phyloP scores from a whole-genome alignment of 2,329 filamentous ascomycete genomes.

The Atkinsonella hypoxylon region DNA sequence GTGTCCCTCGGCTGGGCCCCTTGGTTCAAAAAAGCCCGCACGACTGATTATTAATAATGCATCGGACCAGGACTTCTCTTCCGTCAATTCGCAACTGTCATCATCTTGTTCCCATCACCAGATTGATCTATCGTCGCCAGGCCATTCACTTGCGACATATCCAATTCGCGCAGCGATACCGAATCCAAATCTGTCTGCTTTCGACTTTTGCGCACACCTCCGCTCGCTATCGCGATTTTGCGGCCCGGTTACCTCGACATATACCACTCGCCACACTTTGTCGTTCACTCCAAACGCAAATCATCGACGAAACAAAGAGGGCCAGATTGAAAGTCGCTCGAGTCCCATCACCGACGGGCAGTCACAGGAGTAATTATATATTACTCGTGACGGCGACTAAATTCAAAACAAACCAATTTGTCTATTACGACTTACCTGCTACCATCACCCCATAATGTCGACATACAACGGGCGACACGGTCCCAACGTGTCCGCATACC shows the following conservation, averaged over 20 bases:
- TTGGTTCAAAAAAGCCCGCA: conserved; percentile 3
- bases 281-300: too few relatives aligned
- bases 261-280: background rate
- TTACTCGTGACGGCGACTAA: background rate
- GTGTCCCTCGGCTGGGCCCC: conserved; percentile 5
- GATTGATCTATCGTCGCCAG: background rate
- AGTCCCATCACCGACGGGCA: background rate
- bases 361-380: background rate
- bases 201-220: background rate
- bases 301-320: background rate
- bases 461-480: conserved; percentile 64
- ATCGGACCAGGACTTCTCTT: background rate
- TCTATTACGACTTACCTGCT: background rate
- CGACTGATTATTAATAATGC: conserved; percentile 3
- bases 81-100: conserved; percentile 2
- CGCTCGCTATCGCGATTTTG: background rate
- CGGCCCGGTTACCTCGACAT: background rate
- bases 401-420: background rate
- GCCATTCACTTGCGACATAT: background rate
- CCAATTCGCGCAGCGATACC: background rate
- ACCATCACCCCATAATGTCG: conserved; percentile 41
- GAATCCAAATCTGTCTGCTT: background rate
- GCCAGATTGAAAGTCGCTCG: background rate
- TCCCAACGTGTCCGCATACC: conserved; percentile 81
- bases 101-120: background rate